A percentile compares a stretch with the other conserved stretches of the same genome.
Conservation (phyloP, 371 early-diverging fungal species). For the Mycotypha africana region DNA sequence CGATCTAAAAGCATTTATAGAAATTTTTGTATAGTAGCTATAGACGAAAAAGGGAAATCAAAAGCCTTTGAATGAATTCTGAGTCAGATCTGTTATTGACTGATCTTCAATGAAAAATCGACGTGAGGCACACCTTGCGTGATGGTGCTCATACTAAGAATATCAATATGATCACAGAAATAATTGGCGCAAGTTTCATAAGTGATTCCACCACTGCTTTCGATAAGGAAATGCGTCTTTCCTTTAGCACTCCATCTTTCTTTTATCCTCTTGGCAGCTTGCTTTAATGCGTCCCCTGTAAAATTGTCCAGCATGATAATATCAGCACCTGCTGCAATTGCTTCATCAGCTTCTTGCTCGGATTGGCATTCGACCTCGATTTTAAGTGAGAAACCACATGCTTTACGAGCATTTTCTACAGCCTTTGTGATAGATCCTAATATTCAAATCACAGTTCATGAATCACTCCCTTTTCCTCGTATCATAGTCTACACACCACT, state of each 20-base stretch:
- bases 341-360: conserved; percentile 92
- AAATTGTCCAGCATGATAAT: conserved; percentile 93
- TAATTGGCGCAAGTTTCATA: conserved; percentile 78
- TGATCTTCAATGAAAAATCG: conserved; percentile 93
- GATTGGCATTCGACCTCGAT: conserved; percentile 96
- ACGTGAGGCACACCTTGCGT: conserved; percentile 94
- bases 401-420: conserved; percentile 72
- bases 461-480: no score
- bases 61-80: no score
- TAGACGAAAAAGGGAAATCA: no score
- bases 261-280: conserved; percentile 70
- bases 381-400: conserved; percentile 90
- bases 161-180: conserved; percentile 85
- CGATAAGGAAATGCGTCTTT: conserved; percentile 74
- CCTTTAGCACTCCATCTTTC: conserved; percentile 62
- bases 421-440: conserved; percentile 81
- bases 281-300: conserved; percentile 54
- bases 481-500: no score
- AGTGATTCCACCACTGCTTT: conserved; percentile 95
- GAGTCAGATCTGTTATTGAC: conserved; percentile 23
- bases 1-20: conserved; percentile 3
- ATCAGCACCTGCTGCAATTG: conserved; percentile 95
- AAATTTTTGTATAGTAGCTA: no score
- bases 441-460: no score
- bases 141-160: conserved; percentile 89